phyloP scores from a whole-genome alignment of 2,329 filamentous ascomycete species.

The Thermoascus crustaceus region DNA sequence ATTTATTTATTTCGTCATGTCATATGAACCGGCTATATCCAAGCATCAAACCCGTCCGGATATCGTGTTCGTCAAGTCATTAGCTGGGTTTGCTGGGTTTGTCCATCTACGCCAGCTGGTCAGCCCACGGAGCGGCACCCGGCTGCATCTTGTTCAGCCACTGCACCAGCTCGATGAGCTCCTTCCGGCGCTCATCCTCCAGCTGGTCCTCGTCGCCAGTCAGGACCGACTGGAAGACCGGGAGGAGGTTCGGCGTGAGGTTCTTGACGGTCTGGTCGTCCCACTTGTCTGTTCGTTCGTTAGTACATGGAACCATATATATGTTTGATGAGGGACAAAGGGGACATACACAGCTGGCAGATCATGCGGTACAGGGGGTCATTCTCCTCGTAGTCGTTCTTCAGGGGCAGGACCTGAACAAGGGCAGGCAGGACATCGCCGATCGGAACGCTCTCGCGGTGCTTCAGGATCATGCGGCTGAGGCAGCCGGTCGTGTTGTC shows the following conservation, averaged over 20 bases:
- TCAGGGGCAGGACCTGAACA: conserved; percentile 70
- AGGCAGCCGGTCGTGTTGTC: conserved; percentile 93
- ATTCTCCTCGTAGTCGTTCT: conserved; percentile 95
- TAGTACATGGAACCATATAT: conserved; percentile 7
- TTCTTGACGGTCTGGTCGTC: conserved; percentile 38
- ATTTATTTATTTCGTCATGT: not conserved
- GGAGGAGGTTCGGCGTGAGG: conserved; percentile 39
- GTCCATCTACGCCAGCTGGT: conserved; percentile 26
- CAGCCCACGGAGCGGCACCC: conserved; percentile 31
- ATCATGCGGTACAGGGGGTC: conserved; percentile 88
- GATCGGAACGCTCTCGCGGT: conserved; percentile 75
- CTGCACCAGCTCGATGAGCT: conserved; percentile 41
- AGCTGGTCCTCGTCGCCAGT: conserved; percentile 38
- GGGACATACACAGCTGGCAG: conserved; percentile 66
- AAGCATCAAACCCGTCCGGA: not conserved
- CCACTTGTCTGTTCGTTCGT: conserved; percentile 31
- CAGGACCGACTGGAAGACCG: conserved; percentile 41
- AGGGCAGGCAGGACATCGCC: conserved; percentile 73
- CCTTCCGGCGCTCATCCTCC: conserved; percentile 39
- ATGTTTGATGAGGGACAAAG: not conserved
- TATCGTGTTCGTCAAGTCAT: conserved; percentile 14
- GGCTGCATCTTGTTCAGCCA: conserved; percentile 41
- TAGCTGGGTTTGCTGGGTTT: too few relatives aligned
- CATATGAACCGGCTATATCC: conserved; percentile 1
- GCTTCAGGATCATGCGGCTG: conserved; percentile 81